Base-by-base conservation (phyloP, 345 rosid genomes). In the Bruguiera parviflora region DNA sequence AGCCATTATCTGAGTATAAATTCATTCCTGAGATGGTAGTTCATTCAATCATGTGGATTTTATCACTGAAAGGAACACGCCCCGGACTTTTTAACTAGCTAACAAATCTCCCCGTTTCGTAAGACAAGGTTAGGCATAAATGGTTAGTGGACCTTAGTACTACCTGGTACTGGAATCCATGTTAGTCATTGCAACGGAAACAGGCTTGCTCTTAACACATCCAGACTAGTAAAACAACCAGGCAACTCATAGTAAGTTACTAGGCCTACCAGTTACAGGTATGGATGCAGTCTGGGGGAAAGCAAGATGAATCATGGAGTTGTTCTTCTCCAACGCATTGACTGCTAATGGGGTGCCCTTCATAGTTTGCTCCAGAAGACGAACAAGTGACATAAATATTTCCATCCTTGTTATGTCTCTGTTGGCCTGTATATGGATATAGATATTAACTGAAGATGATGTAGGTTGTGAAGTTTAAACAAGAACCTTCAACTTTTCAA, bases 401-500 rank as follows among this genome's bases (percentile, higher is more conserved):
- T 96, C 97, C 92, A 92, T 88, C 82, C 99, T 86, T 22, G 97
- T 89, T 22, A 92, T 87, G 53, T 96, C 99, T 77, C 88, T 78
- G 77, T 80, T 88, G 53, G 99, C 98, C 99, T 96, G 85, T 51
- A 56, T 28, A 5, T 31, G 31, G 20, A 22, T 63, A 63, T 55
- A 60, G n/a, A 16, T 21, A 5, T 10, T 6, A 55, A 58, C n/a
- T n/a, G 43, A 61, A 21, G 37, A 32, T 51, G 2, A 47, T 37
- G 52, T 8, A 19, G 15, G 32, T 59, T 0, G 1, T 13, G 35
- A 19, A 22, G 16, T 16, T 55, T 53, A 53, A 25, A 66, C 35
- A 22, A 20, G 20, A 21, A 3, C 21, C 37, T 25, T 21, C 39
- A 37, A 27, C 49, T 43, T 13, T 43, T 11, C 49, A 43, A 43